Conservation (phyloP, 2,329 filamentous ascomycete genomes). For the Epichloe typhina region DNA sequence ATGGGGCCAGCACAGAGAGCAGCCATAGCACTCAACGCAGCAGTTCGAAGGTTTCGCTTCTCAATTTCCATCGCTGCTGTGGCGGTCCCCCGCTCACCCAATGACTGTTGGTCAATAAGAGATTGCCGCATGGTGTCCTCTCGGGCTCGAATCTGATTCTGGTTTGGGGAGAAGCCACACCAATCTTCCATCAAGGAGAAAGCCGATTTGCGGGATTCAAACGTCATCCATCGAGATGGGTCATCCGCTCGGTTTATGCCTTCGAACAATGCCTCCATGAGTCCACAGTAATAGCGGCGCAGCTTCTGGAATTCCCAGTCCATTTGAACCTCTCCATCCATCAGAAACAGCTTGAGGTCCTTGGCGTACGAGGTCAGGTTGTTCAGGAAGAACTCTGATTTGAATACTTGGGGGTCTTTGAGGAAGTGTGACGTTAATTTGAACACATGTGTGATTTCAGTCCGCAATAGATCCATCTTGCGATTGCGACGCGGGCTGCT, state of each 20-base stretch:
- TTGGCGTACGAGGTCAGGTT: constrained; percentile 85
- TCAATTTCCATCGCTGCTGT: constrained; percentile 94
- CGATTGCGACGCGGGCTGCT: constrained; percentile 73
- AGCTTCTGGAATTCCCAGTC: constrained; percentile 91
- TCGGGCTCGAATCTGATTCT: constrained; percentile 63
- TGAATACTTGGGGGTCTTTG: constrained; percentile 61
- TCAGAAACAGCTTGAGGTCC: constrained; percentile 85
- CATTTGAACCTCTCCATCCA: constrained; percentile 86
- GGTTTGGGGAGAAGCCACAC: constrained; percentile 94
- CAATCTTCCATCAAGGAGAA: constrained; percentile 98
- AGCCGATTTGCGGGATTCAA: constrained; percentile 87
- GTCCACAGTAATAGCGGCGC: constrained; percentile 81
- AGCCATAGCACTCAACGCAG: constrained; percentile 91
- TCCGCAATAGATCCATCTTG: constrained; percentile 75
- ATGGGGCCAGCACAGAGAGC: constrained; percentile 78
- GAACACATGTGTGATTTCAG: constrained; percentile 93
- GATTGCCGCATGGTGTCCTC: constrained; percentile 83
- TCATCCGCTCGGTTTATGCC: constrained; percentile 78
- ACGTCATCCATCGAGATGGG: constrained; percentile 88
- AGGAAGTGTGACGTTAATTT: constrained; percentile 87
- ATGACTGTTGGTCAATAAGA: constrained; percentile 64
- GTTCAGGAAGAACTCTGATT: constrained; percentile 79
- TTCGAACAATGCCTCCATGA: constrained; percentile 87
- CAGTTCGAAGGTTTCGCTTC: constrained; percentile 80
- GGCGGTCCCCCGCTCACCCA: constrained; percentile 65